Evolutionary conservation across 2,329 filamentous ascomycete species (phyloP).

Genomic region (Nannizziopsis arthrosporioides): DNA sequence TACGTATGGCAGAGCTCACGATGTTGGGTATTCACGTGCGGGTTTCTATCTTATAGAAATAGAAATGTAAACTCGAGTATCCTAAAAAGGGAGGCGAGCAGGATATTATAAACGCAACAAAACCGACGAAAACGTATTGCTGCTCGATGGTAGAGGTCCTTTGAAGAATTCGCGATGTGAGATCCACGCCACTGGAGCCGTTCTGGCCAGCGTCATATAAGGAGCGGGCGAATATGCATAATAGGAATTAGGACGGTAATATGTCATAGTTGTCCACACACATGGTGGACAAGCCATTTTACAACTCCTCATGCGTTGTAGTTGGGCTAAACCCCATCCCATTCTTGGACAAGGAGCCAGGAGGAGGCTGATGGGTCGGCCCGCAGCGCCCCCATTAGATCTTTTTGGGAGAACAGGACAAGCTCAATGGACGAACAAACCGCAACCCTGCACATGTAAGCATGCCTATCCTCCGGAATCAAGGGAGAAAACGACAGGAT

Average conservation of each 20-base stretch:
- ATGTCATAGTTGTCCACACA: conserved; percentile 14
- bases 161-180: conserved; percentile 2
- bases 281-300: conserved; percentile 1
- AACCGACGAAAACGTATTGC: conserved; percentile 2
- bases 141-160: conserved; percentile 1
- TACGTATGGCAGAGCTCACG: too few relatives aligned
- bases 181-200: conserved; percentile 6
- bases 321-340: conserved; percentile 6
- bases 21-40: neutral
- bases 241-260: conserved; percentile 9
- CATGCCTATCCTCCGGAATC: conserved; percentile 12
- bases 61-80: neutral
- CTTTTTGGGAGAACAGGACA: conserved; percentile 12
- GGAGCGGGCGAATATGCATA: conserved; percentile 8
- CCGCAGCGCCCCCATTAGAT: conserved; percentile 35
- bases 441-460: conserved; percentile 11
- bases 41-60: conserved; percentile 1
- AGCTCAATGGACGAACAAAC: conserved; percentile 11
- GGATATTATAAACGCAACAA: conserved; percentile 11
- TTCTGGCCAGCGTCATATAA: conserved; percentile 9
- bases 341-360: neutral
- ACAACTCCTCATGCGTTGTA: conserved; percentile 12
- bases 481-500: conserved; percentile 7
- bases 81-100: neutral
- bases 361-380: conserved; percentile 30